These are phyloP conservation scores for Pseudocercospora eumusae DNA, from an alignment of 2,329 filamentous ascomycete species.

Conservation along the genomic window DNA sequence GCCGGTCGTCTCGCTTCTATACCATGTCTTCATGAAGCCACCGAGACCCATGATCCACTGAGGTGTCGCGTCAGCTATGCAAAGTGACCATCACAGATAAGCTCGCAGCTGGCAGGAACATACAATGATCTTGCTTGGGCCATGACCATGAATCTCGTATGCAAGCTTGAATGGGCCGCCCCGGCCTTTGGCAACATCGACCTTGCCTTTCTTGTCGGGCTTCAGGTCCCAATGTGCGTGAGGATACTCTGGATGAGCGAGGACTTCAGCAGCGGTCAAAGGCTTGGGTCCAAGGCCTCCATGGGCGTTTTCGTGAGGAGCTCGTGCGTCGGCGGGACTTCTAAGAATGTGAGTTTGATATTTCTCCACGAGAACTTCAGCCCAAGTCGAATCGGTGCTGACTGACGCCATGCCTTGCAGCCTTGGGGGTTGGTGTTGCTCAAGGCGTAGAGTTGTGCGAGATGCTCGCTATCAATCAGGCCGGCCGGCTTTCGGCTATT, in stretches of 20 bases:
- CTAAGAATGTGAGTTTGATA: slow-evolving; percentile 21
- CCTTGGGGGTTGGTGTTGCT: not conserved
- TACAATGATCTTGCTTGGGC: slow-evolving; percentile 72
- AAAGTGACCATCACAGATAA: slow-evolving; percentile 17
- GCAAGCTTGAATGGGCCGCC: slow-evolving; percentile 75
- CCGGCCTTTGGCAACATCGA: slow-evolving; percentile 66
- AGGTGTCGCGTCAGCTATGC: slow-evolving; percentile 13
- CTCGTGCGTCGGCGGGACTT: slow-evolving; percentile 22
- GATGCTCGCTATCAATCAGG: slow-evolving; percentile 1
- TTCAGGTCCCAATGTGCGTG: slow-evolving; percentile 69
- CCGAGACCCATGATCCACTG: slow-evolving; percentile 83
- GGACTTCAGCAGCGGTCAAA: slow-evolving; percentile 59
- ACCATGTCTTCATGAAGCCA: slow-evolving; percentile 64
- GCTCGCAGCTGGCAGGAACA: slow-evolving; percentile 41
- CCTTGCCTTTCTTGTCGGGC: slow-evolving; percentile 62
- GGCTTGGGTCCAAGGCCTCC: slow-evolving; percentile 33
- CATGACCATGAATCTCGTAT: slow-evolving; percentile 78
- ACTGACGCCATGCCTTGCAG: slow-evolving; percentile 22
- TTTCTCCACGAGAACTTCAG: slow-evolving; percentile 20
- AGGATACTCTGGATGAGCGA: slow-evolving; percentile 66
- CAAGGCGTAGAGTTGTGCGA: slow-evolving; percentile 5
- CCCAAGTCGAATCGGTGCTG: slow-evolving; percentile 19
- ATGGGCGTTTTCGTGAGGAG: slow-evolving; percentile 25
- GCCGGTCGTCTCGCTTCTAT: not conserved
- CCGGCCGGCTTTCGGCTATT: not conserved